phyloP scores from a whole-genome alignment of 495 filamentous ascomycete genomes.

The Penicillium psychrofluorescens region DNA sequence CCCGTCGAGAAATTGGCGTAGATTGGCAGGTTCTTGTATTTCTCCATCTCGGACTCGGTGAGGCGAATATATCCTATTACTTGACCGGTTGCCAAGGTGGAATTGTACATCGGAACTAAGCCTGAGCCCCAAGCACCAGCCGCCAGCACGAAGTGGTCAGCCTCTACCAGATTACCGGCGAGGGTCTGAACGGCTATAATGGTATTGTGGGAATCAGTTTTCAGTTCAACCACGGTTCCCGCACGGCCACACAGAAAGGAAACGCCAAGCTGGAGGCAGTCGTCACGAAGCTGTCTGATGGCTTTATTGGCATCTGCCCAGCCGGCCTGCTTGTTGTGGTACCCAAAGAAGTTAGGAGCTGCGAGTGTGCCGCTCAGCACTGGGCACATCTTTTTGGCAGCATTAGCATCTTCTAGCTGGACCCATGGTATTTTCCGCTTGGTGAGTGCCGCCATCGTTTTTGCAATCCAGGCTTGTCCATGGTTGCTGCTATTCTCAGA shows the following conservation, averaged over 20 bases:
- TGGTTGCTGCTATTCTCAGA: constrained; percentile 5
- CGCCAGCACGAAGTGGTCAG: constrained; percentile 65
- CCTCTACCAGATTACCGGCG: constrained; percentile 7
- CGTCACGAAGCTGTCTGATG: constrained; percentile 47
- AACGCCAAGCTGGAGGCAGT: constrained; percentile 12
- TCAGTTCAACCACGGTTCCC: constrained; percentile 9
- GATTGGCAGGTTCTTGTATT: constrained; percentile 10
- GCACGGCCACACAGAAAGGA: constrained; percentile 12
- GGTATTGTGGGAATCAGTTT: not conserved
- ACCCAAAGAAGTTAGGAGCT: constrained; percentile 40
- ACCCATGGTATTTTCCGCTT: constrained; percentile 20
- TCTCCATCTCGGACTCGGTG: constrained; percentile 9
- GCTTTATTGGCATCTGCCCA: constrained; percentile 66
- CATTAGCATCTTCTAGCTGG: not conserved
- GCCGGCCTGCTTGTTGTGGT: constrained; percentile 57
- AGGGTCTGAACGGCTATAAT: constrained; percentile 1
- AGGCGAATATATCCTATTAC: constrained; percentile 14
- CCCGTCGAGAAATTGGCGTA: constrained; percentile 64
- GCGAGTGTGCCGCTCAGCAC: constrained; percentile 33
- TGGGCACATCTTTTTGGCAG: not conserved
- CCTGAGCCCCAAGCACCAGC: constrained; percentile 69
- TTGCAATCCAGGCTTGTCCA: constrained; percentile 14
- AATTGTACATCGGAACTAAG: constrained; percentile 60
- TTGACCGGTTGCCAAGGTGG: constrained; percentile 50
- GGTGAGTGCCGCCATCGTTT: constrained; percentile 27